Conservation (phyloP, 805 yeast species). For the Candida maltosa region DNA sequence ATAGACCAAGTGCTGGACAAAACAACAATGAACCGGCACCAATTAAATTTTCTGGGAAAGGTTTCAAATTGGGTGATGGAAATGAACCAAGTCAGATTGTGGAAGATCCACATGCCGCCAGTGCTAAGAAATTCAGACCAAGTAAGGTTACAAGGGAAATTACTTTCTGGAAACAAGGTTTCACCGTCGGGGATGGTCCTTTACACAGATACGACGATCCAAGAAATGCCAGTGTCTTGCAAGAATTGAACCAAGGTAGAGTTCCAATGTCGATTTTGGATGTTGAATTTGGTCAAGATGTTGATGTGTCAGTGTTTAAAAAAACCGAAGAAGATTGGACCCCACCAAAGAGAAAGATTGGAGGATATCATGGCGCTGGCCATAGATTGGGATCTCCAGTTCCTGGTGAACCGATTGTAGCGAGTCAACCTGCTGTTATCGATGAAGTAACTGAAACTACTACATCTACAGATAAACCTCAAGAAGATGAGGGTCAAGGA, state of each 20-base stretch:
- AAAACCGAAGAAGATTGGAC: conserved; percentile 77
- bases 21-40: conserved; percentile 11
- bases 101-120: conserved; percentile 48
- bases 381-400: conserved; percentile 87
- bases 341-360: conserved; percentile 59
- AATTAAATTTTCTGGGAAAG: conserved; percentile 46
- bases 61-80: conserved; percentile 51
- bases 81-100: conserved; percentile 33
- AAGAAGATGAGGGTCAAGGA: conserved; percentile 40
- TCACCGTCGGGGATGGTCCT: conserved; percentile 89
- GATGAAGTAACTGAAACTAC: conserved; percentile 18
- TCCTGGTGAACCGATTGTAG: conserved; percentile 62
- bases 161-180: conserved; percentile 96
- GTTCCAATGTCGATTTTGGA: conserved; percentile 84
- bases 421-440: conserved; percentile 13
- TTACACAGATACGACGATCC: conserved; percentile 90
- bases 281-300: conserved; percentile 88
- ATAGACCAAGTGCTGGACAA: conserved; percentile 30
- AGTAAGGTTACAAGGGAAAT: conserved; percentile 70
- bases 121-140: conserved; percentile 68
- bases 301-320: conserved; percentile 82
- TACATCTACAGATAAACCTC: conserved; percentile 16
- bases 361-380: conserved; percentile 78
- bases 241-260: conserved; percentile 81
- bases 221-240: conserved; percentile 70